Evolutionary conservation across 768 basidiomycete species (phyloP), one percentile per base, ranked within the genome.

Genomic region (Amanita jacksonii): DNA sequence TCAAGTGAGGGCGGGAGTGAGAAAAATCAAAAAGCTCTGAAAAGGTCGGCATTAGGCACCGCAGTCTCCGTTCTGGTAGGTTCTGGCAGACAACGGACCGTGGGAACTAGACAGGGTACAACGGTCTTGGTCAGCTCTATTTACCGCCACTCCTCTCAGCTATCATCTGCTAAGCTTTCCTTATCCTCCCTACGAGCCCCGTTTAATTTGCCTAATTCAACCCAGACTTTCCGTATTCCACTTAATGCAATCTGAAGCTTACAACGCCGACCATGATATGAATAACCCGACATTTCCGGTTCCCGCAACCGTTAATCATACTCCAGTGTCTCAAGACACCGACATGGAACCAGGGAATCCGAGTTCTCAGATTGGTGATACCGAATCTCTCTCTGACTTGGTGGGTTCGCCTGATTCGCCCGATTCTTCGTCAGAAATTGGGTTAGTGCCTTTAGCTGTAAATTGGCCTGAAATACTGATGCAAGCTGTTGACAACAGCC

Each of bases 381-480:
- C 60, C 41, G 57, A 56, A 20, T 52, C 56, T 32, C 54, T 62
- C 42, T 64, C 62, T 0, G 47, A 57, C 5, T 48, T 63, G 7
- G 60, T 61, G 47, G 42, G 42, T 8, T 38, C 41, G 3, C 48
- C 50, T 13, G 39, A 42, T 12, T 10, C 19, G 6, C 12, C 28
- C 3, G 44, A 35, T 39, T 36, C 54, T 45, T 41, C 24, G 33
- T 37, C 45, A 45, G 31, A 35, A 23, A 38, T 36, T 13, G 38
- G 45, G 15, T 44, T 34, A 23, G 34, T 27, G 10, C 24, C 10
- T 13, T 39, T 38, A 18, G 33, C 45, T 43, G 32, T 31, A 10
- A 44, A 48, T 27, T 23, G 35, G 7, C 8, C 27, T 24, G 46
- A 49, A 37, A 47, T 45, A 12, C 39, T 46, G 35, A 52, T 49